Percentiles rank a stretch among this genome's conserved stretches.
phyloP scores from a whole-genome alignment of 1,284 basidiomycete genomes.

The Leucoagaricus sp. region DNA sequence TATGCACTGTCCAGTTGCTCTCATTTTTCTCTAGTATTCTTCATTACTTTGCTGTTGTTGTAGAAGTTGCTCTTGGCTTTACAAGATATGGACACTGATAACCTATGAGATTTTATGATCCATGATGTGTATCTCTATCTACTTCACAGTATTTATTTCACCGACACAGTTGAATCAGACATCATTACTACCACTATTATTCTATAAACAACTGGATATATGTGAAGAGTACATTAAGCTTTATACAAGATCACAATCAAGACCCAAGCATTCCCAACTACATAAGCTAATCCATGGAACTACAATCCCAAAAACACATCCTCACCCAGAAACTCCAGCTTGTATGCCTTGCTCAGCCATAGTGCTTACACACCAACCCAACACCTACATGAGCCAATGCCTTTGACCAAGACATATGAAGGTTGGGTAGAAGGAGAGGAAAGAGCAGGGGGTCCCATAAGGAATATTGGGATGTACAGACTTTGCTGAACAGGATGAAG shows the following conservation, averaged over 20 bases:
- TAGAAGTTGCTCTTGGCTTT: too few species aligned
- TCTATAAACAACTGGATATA: too few species aligned
- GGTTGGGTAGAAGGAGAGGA: constrained; percentile 75
- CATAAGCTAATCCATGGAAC: constrained; percentile 75
- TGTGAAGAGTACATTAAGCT: constrained; percentile 2
- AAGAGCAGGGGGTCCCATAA: constrained; percentile 95
- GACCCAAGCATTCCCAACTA: constrained; percentile 78
- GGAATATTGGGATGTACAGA: constrained; percentile 99
- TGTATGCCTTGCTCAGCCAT: constrained; percentile 87
- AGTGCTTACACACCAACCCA: constrained; percentile 84
- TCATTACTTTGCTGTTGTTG: not conserved
- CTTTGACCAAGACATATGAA: constrained; percentile 51
- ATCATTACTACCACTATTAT: too few species aligned
- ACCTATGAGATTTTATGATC: not conserved
- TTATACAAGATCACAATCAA: constrained; percentile 59
- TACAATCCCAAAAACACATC: constrained; percentile 77
- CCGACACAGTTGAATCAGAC: too few species aligned
- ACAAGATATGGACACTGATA: too few species aligned
- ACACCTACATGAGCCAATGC: constrained; percentile 47
- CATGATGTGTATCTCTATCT: not conserved
- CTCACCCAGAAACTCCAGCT: constrained; percentile 83
- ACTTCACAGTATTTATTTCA: too few species aligned
- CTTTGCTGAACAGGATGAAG: constrained; percentile 97
- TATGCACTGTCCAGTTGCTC: too few species aligned
- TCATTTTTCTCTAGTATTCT: too few species aligned